Evolutionary conservation across 2,329 filamentous ascomycete species (phyloP).

Genomic region (Colletotrichum musicola): DNA sequence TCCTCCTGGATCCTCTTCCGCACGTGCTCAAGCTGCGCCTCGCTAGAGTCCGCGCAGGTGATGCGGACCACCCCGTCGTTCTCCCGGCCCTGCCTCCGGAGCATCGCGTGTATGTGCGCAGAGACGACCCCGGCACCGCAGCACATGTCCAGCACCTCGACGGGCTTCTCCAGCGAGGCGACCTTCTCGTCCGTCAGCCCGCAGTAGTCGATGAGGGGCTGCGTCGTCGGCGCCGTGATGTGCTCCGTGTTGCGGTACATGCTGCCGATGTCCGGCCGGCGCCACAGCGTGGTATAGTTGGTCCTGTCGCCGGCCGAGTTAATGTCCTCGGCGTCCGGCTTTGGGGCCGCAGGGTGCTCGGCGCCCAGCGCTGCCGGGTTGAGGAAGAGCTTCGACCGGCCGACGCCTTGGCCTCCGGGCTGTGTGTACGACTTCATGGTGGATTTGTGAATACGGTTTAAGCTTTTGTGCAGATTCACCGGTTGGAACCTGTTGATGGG

Average conservation of each 20-base stretch:
- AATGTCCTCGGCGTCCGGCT: background rate
- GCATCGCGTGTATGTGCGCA: background rate
- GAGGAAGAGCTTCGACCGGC: slow-evolving; percentile 21
- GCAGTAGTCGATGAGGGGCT: slow-evolving; percentile 9
- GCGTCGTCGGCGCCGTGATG: background rate
- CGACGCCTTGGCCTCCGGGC: background rate
- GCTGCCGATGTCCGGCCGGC: background rate
- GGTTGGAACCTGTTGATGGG: too few species aligned
- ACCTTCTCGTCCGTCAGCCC: background rate
- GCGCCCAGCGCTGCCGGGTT: background rate
- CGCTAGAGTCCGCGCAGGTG: slow-evolving; percentile 16
- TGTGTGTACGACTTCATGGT: background rate
- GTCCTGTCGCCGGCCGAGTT: slow-evolving; percentile 12
- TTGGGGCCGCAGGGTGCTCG: background rate
- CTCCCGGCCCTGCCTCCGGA: background rate
- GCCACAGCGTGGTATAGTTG: slow-evolving; percentile 19
- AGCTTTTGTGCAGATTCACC: too few species aligned
- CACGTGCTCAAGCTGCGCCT: slow-evolving; percentile 9
- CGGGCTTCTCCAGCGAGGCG: background rate
- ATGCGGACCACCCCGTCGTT: background rate
- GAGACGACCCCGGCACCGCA: slow-evolving; percentile 22
- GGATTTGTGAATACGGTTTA: too few species aligned
- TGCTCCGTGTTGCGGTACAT: slow-evolving; percentile 24
- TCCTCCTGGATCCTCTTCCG: slow-evolving; percentile 5
- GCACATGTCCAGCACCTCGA: slow-evolving; percentile 26